phyloP scores from a whole-genome alignment of 108 stramenopile species.

The Pseudonitzschia delicatissima region DNA sequence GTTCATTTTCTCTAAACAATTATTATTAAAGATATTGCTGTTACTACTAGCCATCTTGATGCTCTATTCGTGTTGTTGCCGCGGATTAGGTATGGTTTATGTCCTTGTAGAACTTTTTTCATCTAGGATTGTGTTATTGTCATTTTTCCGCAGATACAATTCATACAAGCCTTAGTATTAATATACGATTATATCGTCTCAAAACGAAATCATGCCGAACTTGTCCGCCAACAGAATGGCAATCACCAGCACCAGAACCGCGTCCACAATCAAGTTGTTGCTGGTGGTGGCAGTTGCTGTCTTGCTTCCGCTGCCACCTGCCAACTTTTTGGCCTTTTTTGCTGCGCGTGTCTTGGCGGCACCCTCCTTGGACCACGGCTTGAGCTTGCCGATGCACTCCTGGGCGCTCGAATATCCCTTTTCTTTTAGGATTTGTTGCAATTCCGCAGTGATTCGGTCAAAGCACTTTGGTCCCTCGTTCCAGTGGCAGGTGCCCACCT shows the following conservation, averaged over 20 bases:
- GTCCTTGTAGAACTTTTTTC: too few relatives aligned
- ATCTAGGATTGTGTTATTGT: too few relatives aligned
- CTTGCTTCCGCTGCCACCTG: not conserved
- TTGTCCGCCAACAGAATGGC: constrained; percentile 67
- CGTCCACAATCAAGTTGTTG: constrained; percentile 6
- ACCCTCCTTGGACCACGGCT: constrained; percentile 84
- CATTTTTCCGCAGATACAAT: too few relatives aligned
- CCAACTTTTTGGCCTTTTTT: constrained; percentile 30
- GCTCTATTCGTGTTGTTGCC: too few relatives aligned
- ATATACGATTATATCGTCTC: too few relatives aligned
- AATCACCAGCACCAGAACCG: constrained; percentile 26
- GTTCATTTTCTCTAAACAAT: too few relatives aligned
- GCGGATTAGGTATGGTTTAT: too few relatives aligned
- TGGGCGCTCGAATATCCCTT: constrained; percentile 69
- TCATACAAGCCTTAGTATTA: too few relatives aligned
- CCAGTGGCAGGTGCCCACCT: constrained; percentile 93
- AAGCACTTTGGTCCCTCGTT: constrained; percentile 88
- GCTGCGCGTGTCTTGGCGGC: constrained; percentile 53
- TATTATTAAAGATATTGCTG: too few relatives aligned
- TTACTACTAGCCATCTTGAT: too few relatives aligned
- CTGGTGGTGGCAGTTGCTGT: not conserved
- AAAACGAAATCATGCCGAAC: constrained; percentile 29
- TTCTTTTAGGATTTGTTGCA: constrained; percentile 53
- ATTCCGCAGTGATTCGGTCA: constrained; percentile 81
- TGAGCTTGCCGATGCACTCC: constrained; percentile 79